Evolutionary conservation across 345 rosid species (phyloP).

Genomic region (Brassica carinata): DNA sequence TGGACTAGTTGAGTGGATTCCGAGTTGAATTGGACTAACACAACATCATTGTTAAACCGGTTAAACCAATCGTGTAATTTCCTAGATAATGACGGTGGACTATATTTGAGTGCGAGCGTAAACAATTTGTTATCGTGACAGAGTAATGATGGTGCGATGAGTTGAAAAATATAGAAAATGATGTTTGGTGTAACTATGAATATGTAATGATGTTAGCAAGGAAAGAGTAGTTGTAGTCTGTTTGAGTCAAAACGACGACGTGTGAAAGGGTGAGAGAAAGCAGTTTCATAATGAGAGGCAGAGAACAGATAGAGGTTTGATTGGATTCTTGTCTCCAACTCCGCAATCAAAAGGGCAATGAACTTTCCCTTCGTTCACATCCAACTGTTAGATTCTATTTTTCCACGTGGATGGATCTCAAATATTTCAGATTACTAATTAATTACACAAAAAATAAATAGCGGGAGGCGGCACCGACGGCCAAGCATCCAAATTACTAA

Average conservation of each 20-base stretch:
- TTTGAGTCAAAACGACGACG: conserved; percentile 25
- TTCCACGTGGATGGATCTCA: conserved; percentile 26
- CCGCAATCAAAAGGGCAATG: conserved; percentile 24
- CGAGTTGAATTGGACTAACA: neutral
- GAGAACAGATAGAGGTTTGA: conserved; percentile 27
- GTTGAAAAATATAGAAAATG: neutral
- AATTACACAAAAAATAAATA: neutral
- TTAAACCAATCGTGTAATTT: neutral
- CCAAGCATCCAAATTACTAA: conserved; percentile 44
- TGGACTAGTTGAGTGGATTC: neutral
- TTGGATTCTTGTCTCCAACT: conserved; percentile 35
- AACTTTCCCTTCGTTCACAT: conserved; percentile 38
- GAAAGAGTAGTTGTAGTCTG: neutral
- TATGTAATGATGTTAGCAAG: neutral
- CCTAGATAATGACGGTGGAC: neutral
- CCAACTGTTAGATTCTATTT: conserved; percentile 25
- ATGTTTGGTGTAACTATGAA: neutral
- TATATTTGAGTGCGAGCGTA: neutral
- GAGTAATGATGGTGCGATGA: neutral
- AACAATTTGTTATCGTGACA: neutral
- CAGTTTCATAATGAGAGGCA: conserved; percentile 47
- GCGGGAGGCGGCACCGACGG: conserved; percentile 62
- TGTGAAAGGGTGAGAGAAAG: conserved; percentile 8
- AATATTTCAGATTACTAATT: neutral
- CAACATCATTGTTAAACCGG: neutral